These are phyloP conservation scores for Scleroderma bovista DNA, from an alignment of 768 basidiomycete species.

Conservation along the genomic window DNA sequence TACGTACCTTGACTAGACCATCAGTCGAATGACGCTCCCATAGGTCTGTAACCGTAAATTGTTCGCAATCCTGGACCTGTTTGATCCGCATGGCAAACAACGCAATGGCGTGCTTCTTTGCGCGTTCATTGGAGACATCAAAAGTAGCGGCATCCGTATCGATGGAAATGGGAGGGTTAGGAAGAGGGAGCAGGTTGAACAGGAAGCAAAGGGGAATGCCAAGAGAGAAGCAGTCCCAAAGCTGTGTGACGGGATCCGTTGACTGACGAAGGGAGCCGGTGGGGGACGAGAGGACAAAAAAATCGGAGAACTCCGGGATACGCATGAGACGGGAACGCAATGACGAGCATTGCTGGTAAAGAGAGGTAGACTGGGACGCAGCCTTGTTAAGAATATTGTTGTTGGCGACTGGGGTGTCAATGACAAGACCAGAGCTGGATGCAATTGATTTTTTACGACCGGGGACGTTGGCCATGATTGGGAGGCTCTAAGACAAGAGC, in stretches of 20 bases:
- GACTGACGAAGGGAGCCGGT: slow-evolving; percentile 62
- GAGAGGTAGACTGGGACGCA: slow-evolving; percentile 80
- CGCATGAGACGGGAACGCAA: slow-evolving; percentile 73
- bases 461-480: slow-evolving; percentile 46
- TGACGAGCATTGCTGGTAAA: slow-evolving; percentile 88
- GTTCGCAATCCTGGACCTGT: slow-evolving; percentile 62
- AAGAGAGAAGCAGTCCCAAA: slow-evolving; percentile 91
- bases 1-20: slow-evolving; percentile 85
- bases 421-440: slow-evolving; percentile 56
- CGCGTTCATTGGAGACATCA: slow-evolving; percentile 70
- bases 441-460: slow-evolving; percentile 79
- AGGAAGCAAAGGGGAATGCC: slow-evolving; percentile 94
- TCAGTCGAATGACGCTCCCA: slow-evolving; percentile 89
- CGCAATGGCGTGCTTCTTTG: slow-evolving; percentile 86
- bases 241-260: slow-evolving; percentile 88
- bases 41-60: slow-evolving; percentile 88
- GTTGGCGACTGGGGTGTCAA: slow-evolving; percentile 70
- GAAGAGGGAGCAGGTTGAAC: slow-evolving; percentile 79
- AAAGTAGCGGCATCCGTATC: slow-evolving; percentile 61
- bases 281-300: slow-evolving; percentile 57
- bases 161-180: slow-evolving; percentile 44
- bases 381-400: slow-evolving; percentile 90
- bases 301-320: slow-evolving; percentile 66
- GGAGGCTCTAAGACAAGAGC: neutral
- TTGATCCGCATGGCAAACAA: slow-evolving; percentile 88